These are phyloP conservation scores for Penicillium hordei DNA, from an alignment of 2,329 filamentous ascomycete species.

Conservation along the genomic window DNA sequence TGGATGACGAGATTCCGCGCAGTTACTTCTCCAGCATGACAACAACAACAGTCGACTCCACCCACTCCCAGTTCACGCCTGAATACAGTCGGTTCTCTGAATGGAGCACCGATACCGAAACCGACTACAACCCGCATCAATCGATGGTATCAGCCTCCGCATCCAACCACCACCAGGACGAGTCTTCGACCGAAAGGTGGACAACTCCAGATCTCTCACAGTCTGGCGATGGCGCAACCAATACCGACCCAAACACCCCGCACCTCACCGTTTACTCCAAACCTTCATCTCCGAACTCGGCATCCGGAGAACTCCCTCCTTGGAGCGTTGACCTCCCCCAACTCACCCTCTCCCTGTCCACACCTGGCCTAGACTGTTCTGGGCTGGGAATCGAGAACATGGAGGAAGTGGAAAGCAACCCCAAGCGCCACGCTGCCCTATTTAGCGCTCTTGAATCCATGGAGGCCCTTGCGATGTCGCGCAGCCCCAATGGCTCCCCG, in stretches of 20 bases:
- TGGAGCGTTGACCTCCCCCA: slow-evolving; percentile 28
- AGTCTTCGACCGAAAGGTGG: slow-evolving; percentile 24
- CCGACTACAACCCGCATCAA: slow-evolving; percentile 33
- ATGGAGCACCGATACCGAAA: slow-evolving; percentile 42
- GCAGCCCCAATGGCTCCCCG: slow-evolving; percentile 27
- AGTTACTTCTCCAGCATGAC: slow-evolving; percentile 47
- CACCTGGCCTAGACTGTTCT: slow-evolving; percentile 30
- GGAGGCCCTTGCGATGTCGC: slow-evolving; percentile 28
- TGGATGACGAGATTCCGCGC: slow-evolving; percentile 35
- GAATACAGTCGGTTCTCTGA: slow-evolving; percentile 43
- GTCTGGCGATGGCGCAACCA: slow-evolving; percentile 22
- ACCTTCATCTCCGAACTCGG: slow-evolving; percentile 30
- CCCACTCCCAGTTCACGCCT: slow-evolving; percentile 26
- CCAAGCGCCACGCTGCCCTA: slow-evolving; percentile 40
- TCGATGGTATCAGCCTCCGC: slow-evolving; percentile 40
- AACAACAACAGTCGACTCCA: slow-evolving; percentile 31
- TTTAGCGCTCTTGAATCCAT: slow-evolving; percentile 35
- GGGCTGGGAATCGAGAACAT: slow-evolving; percentile 36
- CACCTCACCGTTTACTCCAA: slow-evolving; percentile 35
- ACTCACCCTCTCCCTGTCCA: slow-evolving; percentile 29
- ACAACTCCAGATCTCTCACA: slow-evolving; percentile 26
- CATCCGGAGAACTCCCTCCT: slow-evolving; percentile 28
- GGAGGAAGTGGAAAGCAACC: slow-evolving; percentile 36
- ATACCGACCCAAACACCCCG: slow-evolving; percentile 40
- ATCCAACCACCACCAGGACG: slow-evolving; percentile 28